Evolutionary conservation across 345 rosid genomes (phyloP).

Genomic region (thale cress (Arabidopsis thaliana)): TAIR10.1 NC_003074.8:22049501-22050000

Average conservation of each 20-base stretch:
- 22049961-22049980: conserved; percentile 44
- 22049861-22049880: conserved; percentile 92
- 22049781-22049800: conserved; percentile 73
- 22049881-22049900: conserved; percentile 90
- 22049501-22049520: conserved; percentile 15
- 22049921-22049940: conserved; percentile 81
- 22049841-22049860: conserved; percentile 81
- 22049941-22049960: conserved; percentile 47
- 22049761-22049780: conserved; percentile 66
- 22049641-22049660: conserved; percentile 64
- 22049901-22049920: conserved; percentile 72
- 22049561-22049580: conserved; percentile 90
- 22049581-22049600: conserved; percentile 95
- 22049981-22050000: conserved; percentile 55
- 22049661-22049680: background rate
- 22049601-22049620: conserved; percentile 78
- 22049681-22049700: conserved; percentile 6
- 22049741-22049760: conserved; percentile 27
- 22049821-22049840: conserved; percentile 67
- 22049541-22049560: conserved; percentile 45
- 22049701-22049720: background rate
- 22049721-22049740: conserved; percentile 21
- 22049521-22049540: conserved; percentile 30
- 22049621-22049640: conserved; percentile 75
- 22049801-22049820: conserved; percentile 70